These are phyloP conservation scores for Verticillium nubilum DNA, from an alignment of 2,329 filamentous ascomycete species.

Conservation along the genomic window DNA sequence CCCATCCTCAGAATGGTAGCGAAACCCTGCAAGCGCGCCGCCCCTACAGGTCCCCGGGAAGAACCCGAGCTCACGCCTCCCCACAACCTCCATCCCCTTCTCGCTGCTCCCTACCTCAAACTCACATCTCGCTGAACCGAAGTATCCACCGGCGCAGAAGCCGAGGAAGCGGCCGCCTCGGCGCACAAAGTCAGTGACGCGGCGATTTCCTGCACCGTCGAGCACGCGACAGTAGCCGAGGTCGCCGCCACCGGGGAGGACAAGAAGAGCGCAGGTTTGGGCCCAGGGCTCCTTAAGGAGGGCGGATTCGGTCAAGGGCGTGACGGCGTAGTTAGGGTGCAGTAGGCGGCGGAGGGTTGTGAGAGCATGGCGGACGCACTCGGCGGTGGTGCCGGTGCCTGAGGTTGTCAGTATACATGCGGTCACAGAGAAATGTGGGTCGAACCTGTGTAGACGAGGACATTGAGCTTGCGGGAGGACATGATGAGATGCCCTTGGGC, in stretches of 20 bases:
- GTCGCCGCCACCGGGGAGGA: constrained; percentile 92
- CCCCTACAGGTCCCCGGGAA: constrained; percentile 84
- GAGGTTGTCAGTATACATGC: constrained; percentile 4
- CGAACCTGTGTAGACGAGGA: constrained; percentile 90
- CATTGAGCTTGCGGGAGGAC: constrained; percentile 71
- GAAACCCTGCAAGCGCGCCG: constrained; percentile 81
- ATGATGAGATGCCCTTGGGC: constrained; percentile 33
- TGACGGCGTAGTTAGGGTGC: constrained; percentile 87
- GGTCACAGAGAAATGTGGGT: too few species aligned
- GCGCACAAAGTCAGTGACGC: constrained; percentile 80
- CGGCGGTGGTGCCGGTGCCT: constrained; percentile 81
- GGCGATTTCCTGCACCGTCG: constrained; percentile 81
- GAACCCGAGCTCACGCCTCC: constrained; percentile 78
- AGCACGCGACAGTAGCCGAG: constrained; percentile 82
- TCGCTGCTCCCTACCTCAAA: constrained; percentile 75
- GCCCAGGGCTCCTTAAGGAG: constrained; percentile 91
- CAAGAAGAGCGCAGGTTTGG: constrained; percentile 78
- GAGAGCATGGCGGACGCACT: constrained; percentile 85
- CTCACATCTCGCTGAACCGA: constrained; percentile 74
- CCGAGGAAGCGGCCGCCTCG: constrained; percentile 82
- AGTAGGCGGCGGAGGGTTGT: constrained; percentile 81
- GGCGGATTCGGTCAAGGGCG: constrained; percentile 70
- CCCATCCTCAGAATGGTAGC: constrained; percentile 82
- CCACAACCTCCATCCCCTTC: constrained; percentile 75
- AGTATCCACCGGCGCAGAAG: constrained; percentile 93